phyloP scores from a whole-genome alignment of 768 basidiomycete genomes.

The Lactarius tabidus region DNA sequence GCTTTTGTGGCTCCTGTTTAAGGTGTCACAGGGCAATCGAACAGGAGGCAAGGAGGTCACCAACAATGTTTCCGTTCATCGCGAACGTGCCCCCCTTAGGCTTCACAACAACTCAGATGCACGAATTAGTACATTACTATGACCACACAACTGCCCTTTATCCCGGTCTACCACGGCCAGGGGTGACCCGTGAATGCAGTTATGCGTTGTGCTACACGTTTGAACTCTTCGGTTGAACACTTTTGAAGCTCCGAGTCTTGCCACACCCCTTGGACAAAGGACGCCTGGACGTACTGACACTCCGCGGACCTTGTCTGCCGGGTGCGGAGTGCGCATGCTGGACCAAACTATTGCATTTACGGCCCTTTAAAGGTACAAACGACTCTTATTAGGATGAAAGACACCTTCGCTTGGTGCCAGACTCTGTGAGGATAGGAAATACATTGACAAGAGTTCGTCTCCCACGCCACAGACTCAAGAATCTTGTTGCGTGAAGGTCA shows the following conservation, averaged over 20 bases:
- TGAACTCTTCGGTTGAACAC: background rate
- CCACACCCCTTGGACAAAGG: background rate
- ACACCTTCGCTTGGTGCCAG: background rate
- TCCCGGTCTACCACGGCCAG: background rate
- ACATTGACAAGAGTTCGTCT: too few species aligned
- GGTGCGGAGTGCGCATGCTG: background rate
- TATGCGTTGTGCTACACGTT: background rate
- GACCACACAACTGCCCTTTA: background rate
- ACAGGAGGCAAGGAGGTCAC: background rate
- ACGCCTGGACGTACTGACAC: background rate
- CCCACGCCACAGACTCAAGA: too few species aligned
- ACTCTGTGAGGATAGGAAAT: background rate
- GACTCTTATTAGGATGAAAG: background rate
- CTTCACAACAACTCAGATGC: background rate
- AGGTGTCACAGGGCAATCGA: background rate
- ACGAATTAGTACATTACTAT: background rate
- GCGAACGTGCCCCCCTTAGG: background rate
- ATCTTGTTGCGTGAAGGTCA: background rate
- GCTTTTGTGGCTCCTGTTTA: background rate
- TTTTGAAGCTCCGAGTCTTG: background rate
- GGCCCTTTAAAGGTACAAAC: background rate
- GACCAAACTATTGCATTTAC: background rate
- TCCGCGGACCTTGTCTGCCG: too few species aligned
- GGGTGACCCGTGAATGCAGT: background rate
- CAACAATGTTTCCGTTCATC: too few species aligned